Conservation (phyloP, 768 basidiomycete genomes). For the Mrakia frigida region DNA sequence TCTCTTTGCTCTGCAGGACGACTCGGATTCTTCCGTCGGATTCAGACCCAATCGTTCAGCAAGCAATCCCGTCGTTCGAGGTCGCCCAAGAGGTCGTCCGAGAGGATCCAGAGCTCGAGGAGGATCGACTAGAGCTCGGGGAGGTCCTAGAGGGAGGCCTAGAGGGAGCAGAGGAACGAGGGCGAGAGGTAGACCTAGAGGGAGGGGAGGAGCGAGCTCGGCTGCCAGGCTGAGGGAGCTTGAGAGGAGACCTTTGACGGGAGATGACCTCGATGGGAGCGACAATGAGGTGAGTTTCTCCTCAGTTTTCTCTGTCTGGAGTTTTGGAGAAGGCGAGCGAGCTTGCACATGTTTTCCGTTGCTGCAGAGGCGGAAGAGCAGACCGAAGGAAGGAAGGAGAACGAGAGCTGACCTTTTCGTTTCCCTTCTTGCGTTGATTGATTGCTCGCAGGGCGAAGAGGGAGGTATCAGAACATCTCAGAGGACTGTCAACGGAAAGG, state of each 20-base stretch:
- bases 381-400: not conserved
- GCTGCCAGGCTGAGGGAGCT: constrained; percentile 16
- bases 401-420: not conserved
- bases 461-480: not conserved
- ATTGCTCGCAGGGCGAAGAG: not conserved
- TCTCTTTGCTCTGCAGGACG: constrained; percentile 4
- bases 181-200: constrained; percentile 30
- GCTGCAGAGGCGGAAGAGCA: not conserved
- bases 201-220: constrained; percentile 35
- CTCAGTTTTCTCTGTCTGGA: constrained; percentile 28
- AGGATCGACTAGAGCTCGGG: constrained; percentile 34
- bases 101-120: constrained; percentile 21
- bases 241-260: constrained; percentile 11
- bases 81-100: constrained; percentile 28
- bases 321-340: constrained; percentile 37
- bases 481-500: constrained; percentile 57
- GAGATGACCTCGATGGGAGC: constrained; percentile 20
- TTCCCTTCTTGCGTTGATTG: not conserved
- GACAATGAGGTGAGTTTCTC: constrained; percentile 46
- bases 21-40: constrained; percentile 26
- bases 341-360: not conserved
- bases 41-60: constrained; percentile 30
- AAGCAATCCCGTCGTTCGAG: constrained; percentile 25
- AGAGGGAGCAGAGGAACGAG: constrained; percentile 22
- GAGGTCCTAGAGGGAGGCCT: constrained; percentile 23